Evolutionary conservation across 2,329 filamentous ascomycete species (phyloP).

Genomic region (Lasiodiplodia sp.): DNA sequence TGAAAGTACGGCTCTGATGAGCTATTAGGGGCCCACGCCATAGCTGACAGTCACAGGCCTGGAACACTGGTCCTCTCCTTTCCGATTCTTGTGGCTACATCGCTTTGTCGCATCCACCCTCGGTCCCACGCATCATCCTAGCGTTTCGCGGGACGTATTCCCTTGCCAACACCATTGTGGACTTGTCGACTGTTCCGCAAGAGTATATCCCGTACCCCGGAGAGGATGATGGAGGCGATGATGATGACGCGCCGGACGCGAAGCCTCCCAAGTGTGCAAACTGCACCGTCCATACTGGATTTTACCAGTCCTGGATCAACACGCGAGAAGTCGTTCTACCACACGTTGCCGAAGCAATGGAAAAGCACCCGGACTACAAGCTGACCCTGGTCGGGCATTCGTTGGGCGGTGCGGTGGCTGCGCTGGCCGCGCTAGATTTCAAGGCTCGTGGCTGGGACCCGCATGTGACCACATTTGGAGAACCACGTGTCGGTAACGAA

Average conservation of each 20-base stretch:
- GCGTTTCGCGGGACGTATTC: slow-evolving; percentile 96
- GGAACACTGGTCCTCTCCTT: slow-evolving; percentile 87
- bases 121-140: slow-evolving; percentile 73
- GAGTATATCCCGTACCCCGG: slow-evolving; percentile 87
- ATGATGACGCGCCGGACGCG: slow-evolving; percentile 37
- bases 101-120: slow-evolving; percentile 76
- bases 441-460: slow-evolving; percentile 78
- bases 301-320: slow-evolving; percentile 82
- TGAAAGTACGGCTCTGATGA: slow-evolving; percentile 54
- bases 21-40: slow-evolving; percentile 27
- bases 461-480: slow-evolving; percentile 87
- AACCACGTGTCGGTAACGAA: slow-evolving; percentile 71
- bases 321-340: slow-evolving; percentile 75
- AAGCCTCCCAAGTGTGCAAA: slow-evolving; percentile 71
- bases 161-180: slow-evolving; percentile 86
- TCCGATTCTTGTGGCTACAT: slow-evolving; percentile 95
- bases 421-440: slow-evolving; percentile 84
- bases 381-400: slow-evolving; percentile 88
- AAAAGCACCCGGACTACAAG: slow-evolving; percentile 72
- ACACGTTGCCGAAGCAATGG: slow-evolving; percentile 65
- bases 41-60: slow-evolving; percentile 62
- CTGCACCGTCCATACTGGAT: slow-evolving; percentile 92
- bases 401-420: slow-evolving; percentile 89
- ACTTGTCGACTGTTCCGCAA: slow-evolving; percentile 88
- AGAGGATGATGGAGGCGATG: slow-evolving; percentile 49